Base-by-base conservation (phyloP, 306 rosid genomes). In the Quercus suber region DNA sequence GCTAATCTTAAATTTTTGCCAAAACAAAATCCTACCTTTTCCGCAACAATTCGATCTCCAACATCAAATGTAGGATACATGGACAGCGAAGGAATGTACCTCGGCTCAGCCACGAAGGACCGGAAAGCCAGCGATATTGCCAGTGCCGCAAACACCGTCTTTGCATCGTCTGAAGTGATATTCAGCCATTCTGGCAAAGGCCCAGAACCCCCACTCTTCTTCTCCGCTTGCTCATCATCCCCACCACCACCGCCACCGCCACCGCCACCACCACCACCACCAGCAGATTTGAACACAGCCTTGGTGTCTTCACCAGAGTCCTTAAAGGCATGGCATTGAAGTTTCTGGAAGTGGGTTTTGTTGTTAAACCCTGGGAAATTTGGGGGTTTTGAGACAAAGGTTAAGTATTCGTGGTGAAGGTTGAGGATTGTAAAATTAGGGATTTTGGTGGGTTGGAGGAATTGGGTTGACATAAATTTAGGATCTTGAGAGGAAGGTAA, bases 11-110 rank as follows among this genome's bases (percentile, higher is more conserved):
- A 2, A 35, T 17, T 33, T 14, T 12, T 20, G 76, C 14, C 30
- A 76, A 77, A 72, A 70, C 5, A 60, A 53, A 23, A 71, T 13
- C 43, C n/a, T 83, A 93, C 99, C 97, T 93, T 93, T 79, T 95
- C 99, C 31, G 98, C 99, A 52, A 95, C 90, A 83, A 95, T 78
- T 86, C 97, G 91, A 81, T 95, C 99, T 78, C 99, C 99, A 81
- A 95, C 98, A 90, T 95, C 97, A 88, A 93, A 93, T 3, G 99
- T 95, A 78, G 99, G 99, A 86, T 91, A 95, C 99, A 95, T 95
- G 28, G 99, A 95, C 92, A 95, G 77, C 33, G 99, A 95, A 79
- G 99, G 99, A 90, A 95, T 95, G 85, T 73, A 95, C 89, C 99
- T 90, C 70, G 99, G 99, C 90, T 95, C 99, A 31, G 99, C 99